These are phyloP conservation scores for Dunaliella sp. DNA, from an alignment of 139 green algal species.

Conservation along the genomic window DNA sequence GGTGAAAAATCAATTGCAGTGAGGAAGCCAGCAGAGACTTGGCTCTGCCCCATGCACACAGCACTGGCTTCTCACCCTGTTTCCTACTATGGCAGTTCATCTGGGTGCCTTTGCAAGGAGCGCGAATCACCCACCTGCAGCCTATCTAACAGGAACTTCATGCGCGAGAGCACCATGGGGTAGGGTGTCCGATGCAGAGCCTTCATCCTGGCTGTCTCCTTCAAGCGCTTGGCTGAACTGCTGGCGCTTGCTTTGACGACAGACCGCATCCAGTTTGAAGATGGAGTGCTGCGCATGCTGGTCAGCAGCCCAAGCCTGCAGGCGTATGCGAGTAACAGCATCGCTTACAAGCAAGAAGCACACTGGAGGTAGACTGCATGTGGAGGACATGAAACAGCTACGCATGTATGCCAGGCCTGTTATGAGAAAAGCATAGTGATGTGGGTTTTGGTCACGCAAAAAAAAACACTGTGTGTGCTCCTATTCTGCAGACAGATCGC, in stretches of 20 bases:
- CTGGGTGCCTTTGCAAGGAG: too few relatives aligned
- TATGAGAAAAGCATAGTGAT: background rate
- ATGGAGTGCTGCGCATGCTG: background rate
- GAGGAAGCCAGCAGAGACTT: too few relatives aligned
- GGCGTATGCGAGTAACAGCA: background rate
- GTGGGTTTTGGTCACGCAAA: background rate
- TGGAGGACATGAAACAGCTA: background rate
- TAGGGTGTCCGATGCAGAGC: constrained; percentile 53
- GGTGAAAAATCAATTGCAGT: too few relatives aligned
- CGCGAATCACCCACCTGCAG: constrained; percentile 26
- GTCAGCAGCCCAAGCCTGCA: background rate
- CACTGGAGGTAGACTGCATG: too few relatives aligned
- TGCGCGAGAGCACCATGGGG: constrained; percentile 49
- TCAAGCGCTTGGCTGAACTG: background rate
- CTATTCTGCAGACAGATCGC: too few relatives aligned
- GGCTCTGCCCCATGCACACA: too few relatives aligned
- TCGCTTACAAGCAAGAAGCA: too few relatives aligned
- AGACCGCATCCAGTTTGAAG: background rate
- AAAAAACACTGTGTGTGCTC: background rate
- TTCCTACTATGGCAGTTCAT: too few relatives aligned
- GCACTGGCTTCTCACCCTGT: too few relatives aligned
- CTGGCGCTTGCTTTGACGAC: background rate
- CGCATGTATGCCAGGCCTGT: background rate
- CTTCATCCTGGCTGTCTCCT: constrained; percentile 39
- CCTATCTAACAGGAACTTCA: constrained; percentile 47